Evolutionary conservation across 164 flowering plant genomes (phyloP).

Genomic region (Berberis vulgaris): DNA sequence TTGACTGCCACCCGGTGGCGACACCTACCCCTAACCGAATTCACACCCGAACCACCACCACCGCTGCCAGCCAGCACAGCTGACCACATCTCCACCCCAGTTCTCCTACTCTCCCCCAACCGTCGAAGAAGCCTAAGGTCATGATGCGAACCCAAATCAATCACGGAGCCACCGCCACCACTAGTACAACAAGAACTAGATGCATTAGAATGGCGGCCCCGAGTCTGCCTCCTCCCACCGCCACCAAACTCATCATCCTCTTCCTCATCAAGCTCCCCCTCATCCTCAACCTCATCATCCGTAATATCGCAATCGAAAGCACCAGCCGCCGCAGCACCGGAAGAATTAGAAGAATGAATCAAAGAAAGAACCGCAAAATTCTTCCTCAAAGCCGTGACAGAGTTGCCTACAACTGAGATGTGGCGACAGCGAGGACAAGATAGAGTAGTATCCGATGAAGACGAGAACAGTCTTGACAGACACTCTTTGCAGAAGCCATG

Average conservation of each 20-base stretch:
- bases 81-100: constrained; percentile 72
- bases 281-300: constrained; percentile 36
- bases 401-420: constrained; percentile 75
- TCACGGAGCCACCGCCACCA: constrained; percentile 38
- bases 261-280: constrained; percentile 17
- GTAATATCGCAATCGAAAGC: constrained; percentile 32
- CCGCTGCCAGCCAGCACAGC: constrained; percentile 24
- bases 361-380: constrained; percentile 75
- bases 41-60: not conserved
- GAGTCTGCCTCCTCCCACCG: constrained; percentile 12
- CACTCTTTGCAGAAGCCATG: constrained; percentile 97
- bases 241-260: constrained; percentile 11
- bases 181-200: constrained; percentile 34
- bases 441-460: constrained; percentile 56
- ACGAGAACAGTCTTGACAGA: constrained; percentile 63
- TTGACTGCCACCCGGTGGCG: constrained; percentile 77
- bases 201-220: constrained; percentile 20
- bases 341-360: constrained; percentile 26
- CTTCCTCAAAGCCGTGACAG: constrained; percentile 74
- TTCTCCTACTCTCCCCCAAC: constrained; percentile 49
- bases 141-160: constrained; percentile 51
- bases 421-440: constrained; percentile 93
- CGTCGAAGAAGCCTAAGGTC: constrained; percentile 42
- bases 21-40: constrained; percentile 24
- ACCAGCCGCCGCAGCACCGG: constrained; percentile 8